Evolutionary conservation across 495 filamentous ascomycete species (phyloP), one percentile per base, ranked within the genome.

Genomic region (Penicillium psychrofluorescens): DNA sequence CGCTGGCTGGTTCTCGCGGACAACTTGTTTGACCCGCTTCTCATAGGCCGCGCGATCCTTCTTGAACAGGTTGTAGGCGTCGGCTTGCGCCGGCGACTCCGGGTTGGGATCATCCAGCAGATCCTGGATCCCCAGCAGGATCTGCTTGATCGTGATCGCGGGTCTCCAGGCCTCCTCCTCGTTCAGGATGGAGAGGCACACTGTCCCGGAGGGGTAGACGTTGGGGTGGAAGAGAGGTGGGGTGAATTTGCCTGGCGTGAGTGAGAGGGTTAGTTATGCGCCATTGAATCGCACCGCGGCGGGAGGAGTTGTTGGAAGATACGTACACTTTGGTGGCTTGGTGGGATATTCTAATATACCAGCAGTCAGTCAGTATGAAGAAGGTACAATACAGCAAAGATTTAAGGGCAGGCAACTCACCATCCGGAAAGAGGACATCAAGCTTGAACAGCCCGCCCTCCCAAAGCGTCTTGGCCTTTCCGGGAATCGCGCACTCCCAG

Each of bases 121-220:
- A 55, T 95, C 90, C 63, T 99, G 92, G 39, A 97, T 90, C 34
- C 92, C 92, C 2, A 97, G 78, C 7, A 97, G 79, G 48, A 99
- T 95, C 59, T 95, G 88, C 67, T 95, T 95, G 61, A 97, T 88
- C 5, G 94, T 99, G 59, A 97, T 99, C 1, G 94, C 90, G 8
- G 92, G 92, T 61, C 90, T 89, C 92, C 94, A 99, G 8, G 86
- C 92, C 58, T 99, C 92, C 49, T 99, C 92, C 62, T 99, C 94
- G 65, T 99, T 99, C 45, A 99, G 66, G 53, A 99, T 99, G 11
- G 88, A 95, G 10, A 99, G 78, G 61, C 92, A 99, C 41, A 99
- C 94, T 13, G 92, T 97, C 44, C 92, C 94, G 2, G 91, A 96
- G 1, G 92, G 92, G 61, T 99, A 99, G 55, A 99, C 94, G 58